Evolutionary conservation across 2,329 filamentous ascomycete species (phyloP).

Genomic region (Colletotrichum endophyticum): DNA sequence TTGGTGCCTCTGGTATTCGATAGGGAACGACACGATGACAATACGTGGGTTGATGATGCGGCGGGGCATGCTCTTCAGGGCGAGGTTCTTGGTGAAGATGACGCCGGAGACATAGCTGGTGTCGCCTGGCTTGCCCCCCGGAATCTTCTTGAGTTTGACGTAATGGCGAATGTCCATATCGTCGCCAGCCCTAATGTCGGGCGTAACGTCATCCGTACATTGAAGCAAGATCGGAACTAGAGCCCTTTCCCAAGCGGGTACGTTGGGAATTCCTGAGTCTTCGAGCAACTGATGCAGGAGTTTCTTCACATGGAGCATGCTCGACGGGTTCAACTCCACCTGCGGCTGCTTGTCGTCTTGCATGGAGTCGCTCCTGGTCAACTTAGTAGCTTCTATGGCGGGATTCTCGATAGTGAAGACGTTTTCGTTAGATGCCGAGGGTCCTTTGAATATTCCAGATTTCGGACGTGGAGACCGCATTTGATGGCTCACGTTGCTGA

Average conservation of each 20-base stretch:
- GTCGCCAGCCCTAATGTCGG: slow-evolving; percentile 87
- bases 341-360: slow-evolving; percentile 74
- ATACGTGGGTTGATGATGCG: slow-evolving; percentile 85
- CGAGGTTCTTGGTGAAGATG: slow-evolving; percentile 96
- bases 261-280: slow-evolving; percentile 76
- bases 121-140: slow-evolving; percentile 86
- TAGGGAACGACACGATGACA: slow-evolving; percentile 90
- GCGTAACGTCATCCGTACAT: slow-evolving; percentile 93
- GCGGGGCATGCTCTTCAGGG: slow-evolving; percentile 93
- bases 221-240: slow-evolving; percentile 88
- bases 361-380: slow-evolving; percentile 84
- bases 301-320: slow-evolving; percentile 85
- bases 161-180: slow-evolving; percentile 98
- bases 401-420: slow-evolving; percentile 52
- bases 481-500: slow-evolving; percentile 82
- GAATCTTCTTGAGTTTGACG: slow-evolving; percentile 96
- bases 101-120: slow-evolving; percentile 97
- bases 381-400: slow-evolving; percentile 46
- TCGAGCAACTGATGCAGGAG: slow-evolving; percentile 83
- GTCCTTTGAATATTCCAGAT: slow-evolving; percentile 60
- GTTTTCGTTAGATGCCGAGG: slow-evolving; percentile 55
- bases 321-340: slow-evolving; percentile 86
- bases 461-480: slow-evolving; percentile 74
- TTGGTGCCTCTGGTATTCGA: slow-evolving; percentile 90
- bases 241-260: slow-evolving; percentile 85